Conservation (phyloP, 2,329 filamentous ascomycete species). For the Trichoderma oligosporum region DNA sequence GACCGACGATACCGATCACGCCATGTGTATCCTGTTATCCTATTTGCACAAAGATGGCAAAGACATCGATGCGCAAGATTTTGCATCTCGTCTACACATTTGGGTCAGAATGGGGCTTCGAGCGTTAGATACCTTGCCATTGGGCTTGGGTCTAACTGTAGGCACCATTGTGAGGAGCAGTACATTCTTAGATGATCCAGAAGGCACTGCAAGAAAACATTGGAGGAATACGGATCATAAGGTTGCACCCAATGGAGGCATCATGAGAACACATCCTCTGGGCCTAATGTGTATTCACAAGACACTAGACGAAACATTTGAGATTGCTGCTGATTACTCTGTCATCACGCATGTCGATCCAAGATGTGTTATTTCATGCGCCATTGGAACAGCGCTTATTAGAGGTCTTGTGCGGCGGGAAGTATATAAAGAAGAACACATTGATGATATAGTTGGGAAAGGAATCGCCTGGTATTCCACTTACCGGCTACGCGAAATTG, state of each 20-base stretch:
- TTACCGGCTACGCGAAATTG: constrained; percentile 21
- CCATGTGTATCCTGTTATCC: constrained; percentile 46
- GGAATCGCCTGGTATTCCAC: constrained; percentile 39
- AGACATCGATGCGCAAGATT: constrained; percentile 36
- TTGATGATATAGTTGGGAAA: constrained; percentile 40
- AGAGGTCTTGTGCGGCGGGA: constrained; percentile 46
- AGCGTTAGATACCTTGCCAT: constrained; percentile 43
- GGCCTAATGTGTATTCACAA: constrained; percentile 45
- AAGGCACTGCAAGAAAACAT: constrained; percentile 35
- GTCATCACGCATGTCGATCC: constrained; percentile 50
- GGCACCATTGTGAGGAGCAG: constrained; percentile 40
- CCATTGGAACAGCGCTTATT: constrained; percentile 44
- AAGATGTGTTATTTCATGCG: constrained; percentile 48
- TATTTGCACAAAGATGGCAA: constrained; percentile 44
- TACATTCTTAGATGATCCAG: constrained; percentile 40
- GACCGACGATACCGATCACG: constrained; percentile 56
- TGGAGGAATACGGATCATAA: constrained; percentile 41
- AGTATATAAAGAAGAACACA: constrained; percentile 36
- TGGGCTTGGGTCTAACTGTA: constrained; percentile 47
- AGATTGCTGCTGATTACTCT: constrained; percentile 40
- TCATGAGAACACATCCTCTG: constrained; percentile 52
- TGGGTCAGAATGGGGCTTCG: constrained; percentile 48
- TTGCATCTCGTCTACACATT: constrained; percentile 43
- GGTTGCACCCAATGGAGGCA: constrained; percentile 48
- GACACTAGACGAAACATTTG: constrained; percentile 42